Base-by-base conservation (phyloP, 805 yeast genomes). In the Debaryomyces tyrocola region DNA sequence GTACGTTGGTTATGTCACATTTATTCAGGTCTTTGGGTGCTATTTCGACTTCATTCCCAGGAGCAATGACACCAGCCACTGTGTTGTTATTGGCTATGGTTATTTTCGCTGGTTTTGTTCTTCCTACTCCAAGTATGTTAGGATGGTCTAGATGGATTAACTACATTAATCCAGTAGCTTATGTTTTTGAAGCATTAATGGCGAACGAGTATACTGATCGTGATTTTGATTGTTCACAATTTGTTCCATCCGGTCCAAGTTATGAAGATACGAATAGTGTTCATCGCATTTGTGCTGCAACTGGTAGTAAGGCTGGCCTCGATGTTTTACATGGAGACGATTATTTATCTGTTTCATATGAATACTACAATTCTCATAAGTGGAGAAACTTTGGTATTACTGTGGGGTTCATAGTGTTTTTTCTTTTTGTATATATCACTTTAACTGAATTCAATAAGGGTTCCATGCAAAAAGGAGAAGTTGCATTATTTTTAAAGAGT, bases 321-420 rank as follows among this genome's bases (percentile, higher is more conserved):
- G 47, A 58, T 11, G 52, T 52, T 41, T 87, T 88, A 40, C 56
- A 63, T 28, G 96, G 96, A 54, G 80, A 82, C 52, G 64, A 62
- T 31, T 88, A 85, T 57, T 52, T 88, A 46, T 50, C 51, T 4
- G 56, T 55, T 3, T 61, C 82, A 7, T 88, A 64, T 63, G 59
- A 64, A 36, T 89, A 84, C 69, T 59, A 59, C 17, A 80, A 75
- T 56, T 51, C 64, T 17, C 88, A 89, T 63, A 75, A 78, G 41
- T 89, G 96, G 96, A 82, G 96, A 70, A 86, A 89, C 62, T 74
- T 85, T 47, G 96, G 90, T 58, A 79, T 85, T 48, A 48, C 79
- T 48, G 60, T 82, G 58, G 88, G 78, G 2, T 84, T 73, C 57
- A 63, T 74, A 46, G 50, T 71, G 4, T 75, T 76, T 51, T 74